Evolutionary conservation across 2,329 filamentous ascomycete species (phyloP), one percentile per base, ranked within the genome.

Genomic region (Aspergillus brasiliensis): DNA sequence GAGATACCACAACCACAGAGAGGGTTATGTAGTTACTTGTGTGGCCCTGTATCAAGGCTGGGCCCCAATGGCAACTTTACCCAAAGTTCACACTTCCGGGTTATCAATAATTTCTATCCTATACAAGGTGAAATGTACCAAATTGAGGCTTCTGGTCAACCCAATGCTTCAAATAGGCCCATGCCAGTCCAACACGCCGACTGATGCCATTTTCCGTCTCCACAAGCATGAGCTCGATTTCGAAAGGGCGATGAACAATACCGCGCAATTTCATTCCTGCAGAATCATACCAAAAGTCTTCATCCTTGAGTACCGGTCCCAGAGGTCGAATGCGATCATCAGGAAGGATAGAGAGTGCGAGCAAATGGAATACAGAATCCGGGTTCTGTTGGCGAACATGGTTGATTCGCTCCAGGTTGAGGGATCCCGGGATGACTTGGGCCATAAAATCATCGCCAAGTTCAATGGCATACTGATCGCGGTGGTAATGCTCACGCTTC

Each of bases 401-500:
- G 3, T 42, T 19, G 8, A 19, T 19, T 11, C 19, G 8, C 8
- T 21, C n/a, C 8, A 17, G 5, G 8, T 42, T 21, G 38, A 42
- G 3, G 1, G 38, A 21, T 2, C 19, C 8, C 19, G 2, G 0
- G 10, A 42, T 5, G 5, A 19, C 3, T 1, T 4, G 1, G 7
- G 17, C 8, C 10, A 42, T 1, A 19, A 42, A 17, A 4, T 42
- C 8, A 4, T 42, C 8, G 13, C 8, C 38, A 8, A 2, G n/a
- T 19, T 21, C 17, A 5, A 19, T 19, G 2, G 17, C 4, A 5
- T n/a, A n/a, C n/a, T n/a, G n/a, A n/a, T n/a, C n/a, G n/a, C n/a
- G n/a, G n/a, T n/a, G n/a, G n/a, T n/a, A n/a, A n/a, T n/a, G n/a
- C n/a, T n/a, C n/a, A n/a, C n/a, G n/a, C 38, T 19, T 21, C 1